A percentile compares a stretch with the other conserved stretches of the same genome.
Evolutionary conservation across 495 filamentous ascomycete genomes (phyloP).

Genomic region (Podospora tetraspora): DNA sequence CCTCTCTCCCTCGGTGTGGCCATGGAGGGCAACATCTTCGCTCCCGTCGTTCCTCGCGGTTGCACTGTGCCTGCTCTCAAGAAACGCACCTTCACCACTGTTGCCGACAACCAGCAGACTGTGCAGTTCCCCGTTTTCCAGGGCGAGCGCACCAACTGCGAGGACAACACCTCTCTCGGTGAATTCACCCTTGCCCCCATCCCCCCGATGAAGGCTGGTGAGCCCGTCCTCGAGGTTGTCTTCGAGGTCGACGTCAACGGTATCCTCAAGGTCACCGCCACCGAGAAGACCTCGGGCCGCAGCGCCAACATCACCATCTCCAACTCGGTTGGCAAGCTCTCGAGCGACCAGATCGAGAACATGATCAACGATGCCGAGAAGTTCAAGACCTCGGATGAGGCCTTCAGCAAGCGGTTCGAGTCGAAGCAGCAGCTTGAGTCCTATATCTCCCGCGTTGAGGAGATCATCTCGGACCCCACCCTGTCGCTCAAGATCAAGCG

Average conservation of each 20-base stretch:
- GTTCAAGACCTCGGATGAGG: slow-evolving; percentile 97
- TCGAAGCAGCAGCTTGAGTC: slow-evolving; percentile 97
- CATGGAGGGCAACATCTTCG: slow-evolving; percentile 99
- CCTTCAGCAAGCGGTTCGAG: slow-evolving; percentile 98
- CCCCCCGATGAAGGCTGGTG: slow-evolving; percentile 95
- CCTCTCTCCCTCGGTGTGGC: slow-evolving; percentile 98
- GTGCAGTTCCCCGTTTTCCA: slow-evolving; percentile 98
- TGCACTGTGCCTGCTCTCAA: slow-evolving; percentile 89
- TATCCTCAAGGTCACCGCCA: slow-evolving; percentile 99
- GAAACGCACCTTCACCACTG: slow-evolving; percentile 96
- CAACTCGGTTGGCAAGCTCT: slow-evolving; percentile 99
- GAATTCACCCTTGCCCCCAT: slow-evolving; percentile 98
- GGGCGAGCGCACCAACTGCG: slow-evolving; percentile 99
- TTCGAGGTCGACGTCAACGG: slow-evolving; percentile 99
- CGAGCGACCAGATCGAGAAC: slow-evolving; percentile 87
- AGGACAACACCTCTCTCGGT: slow-evolving; percentile 97
- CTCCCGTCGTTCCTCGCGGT: slow-evolving; percentile 87
- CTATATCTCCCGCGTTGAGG: slow-evolving; percentile 98
- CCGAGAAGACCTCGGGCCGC: slow-evolving; percentile 97
- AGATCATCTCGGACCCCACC: slow-evolving; percentile 93
- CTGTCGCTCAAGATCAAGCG: slow-evolving; percentile 98
- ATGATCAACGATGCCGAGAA: slow-evolving; percentile 97
- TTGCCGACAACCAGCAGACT: slow-evolving; percentile 92
- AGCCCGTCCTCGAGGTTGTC: slow-evolving; percentile 94
- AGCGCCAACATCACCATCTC: slow-evolving; percentile 99